Evolutionary conservation across 805 yeast genomes (phyloP).

Genomic region (Isabelozyma rhagii): DNA sequence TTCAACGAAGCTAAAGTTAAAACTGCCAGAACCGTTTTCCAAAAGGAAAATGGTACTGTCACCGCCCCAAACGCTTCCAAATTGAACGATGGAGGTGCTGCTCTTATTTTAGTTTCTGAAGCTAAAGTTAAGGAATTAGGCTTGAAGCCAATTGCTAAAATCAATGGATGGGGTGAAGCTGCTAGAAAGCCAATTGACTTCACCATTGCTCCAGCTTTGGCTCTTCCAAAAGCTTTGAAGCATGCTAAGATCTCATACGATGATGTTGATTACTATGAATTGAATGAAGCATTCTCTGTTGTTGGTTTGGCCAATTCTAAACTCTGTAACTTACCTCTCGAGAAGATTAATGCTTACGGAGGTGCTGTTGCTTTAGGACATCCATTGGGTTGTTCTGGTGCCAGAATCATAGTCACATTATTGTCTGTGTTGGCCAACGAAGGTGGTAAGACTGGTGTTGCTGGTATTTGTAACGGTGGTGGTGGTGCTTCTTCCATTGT

Average conservation of each 20-base stretch:
- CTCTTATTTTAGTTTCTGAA: slow-evolving; percentile 83
- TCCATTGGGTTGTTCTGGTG: slow-evolving; percentile 96
- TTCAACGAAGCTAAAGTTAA: slow-evolving; percentile 74
- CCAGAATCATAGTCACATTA: slow-evolving; percentile 87
- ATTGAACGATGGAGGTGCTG: slow-evolving; percentile 97
- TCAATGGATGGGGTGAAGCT: slow-evolving; percentile 97
- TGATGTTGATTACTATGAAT: slow-evolving; percentile 86
- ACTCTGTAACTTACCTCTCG: slow-evolving; percentile 56
- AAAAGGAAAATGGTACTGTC: slow-evolving; percentile 89
- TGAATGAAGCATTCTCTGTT: slow-evolving; percentile 96
- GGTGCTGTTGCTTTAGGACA: slow-evolving; percentile 97
- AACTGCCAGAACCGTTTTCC: slow-evolving; percentile 91
- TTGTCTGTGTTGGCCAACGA: slow-evolving; percentile 80
- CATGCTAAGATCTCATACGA: slow-evolving; percentile 66
- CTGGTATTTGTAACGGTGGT: slow-evolving; percentile 98
- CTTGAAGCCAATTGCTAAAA: slow-evolving; percentile 84
- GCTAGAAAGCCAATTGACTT: slow-evolving; percentile 93
- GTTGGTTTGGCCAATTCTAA: slow-evolving; percentile 90
- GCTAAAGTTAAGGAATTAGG: slow-evolving; percentile 80
- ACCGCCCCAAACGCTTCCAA: slow-evolving; percentile 98
- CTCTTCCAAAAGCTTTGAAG: slow-evolving; percentile 93
- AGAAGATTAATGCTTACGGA: slow-evolving; percentile 84
- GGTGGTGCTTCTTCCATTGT: slow-evolving; percentile 97
- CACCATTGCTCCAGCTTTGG: slow-evolving; percentile 93
- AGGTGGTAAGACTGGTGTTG: slow-evolving; percentile 78